These are phyloP conservation scores for Gracilaria gracilis DNA, from an alignment of 23 red algal species.

Conservation along the genomic window DNA sequence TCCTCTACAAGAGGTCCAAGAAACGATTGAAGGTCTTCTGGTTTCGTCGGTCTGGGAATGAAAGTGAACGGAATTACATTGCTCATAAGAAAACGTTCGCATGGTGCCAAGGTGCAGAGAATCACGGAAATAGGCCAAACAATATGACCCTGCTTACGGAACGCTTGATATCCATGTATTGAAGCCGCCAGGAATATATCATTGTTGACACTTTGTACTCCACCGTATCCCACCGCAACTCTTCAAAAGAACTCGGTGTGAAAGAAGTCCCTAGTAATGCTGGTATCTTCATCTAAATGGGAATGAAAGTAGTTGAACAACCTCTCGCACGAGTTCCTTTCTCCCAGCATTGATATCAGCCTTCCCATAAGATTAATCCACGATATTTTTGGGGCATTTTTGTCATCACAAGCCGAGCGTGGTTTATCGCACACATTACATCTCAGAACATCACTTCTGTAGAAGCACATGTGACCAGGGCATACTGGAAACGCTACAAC, in stretches of 20 bases:
- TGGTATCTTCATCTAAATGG: no score
- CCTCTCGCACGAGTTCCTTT: neutral
- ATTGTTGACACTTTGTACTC: neutral
- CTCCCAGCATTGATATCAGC: neutral
- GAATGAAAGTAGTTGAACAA: constrained; percentile 3
- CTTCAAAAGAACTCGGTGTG: constrained; percentile 14
- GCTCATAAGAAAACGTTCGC: constrained; percentile 13
- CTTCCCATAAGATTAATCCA: neutral
- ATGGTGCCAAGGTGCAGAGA: neutral
- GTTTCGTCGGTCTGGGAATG: constrained; percentile 11
- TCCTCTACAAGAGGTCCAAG: constrained; percentile 27
- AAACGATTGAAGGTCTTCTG: constrained; percentile 40
- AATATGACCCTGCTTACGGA: neutral
- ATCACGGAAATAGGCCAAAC: constrained; percentile 4
- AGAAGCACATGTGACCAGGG: constrained; percentile 7
- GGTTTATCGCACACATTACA: neutral
- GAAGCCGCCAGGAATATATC: constrained; percentile 20
- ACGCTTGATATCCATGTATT: neutral
- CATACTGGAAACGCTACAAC: neutral
- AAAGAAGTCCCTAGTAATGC: neutral
- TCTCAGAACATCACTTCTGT: neutral
- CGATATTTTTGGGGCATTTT: neutral
- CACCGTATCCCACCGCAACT: neutral
- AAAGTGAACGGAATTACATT: constrained; percentile 27
- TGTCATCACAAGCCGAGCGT: neutral